Conservation (phyloP, 768 basidiomycete genomes). For the Hydnomerulius pinastri region DNA sequence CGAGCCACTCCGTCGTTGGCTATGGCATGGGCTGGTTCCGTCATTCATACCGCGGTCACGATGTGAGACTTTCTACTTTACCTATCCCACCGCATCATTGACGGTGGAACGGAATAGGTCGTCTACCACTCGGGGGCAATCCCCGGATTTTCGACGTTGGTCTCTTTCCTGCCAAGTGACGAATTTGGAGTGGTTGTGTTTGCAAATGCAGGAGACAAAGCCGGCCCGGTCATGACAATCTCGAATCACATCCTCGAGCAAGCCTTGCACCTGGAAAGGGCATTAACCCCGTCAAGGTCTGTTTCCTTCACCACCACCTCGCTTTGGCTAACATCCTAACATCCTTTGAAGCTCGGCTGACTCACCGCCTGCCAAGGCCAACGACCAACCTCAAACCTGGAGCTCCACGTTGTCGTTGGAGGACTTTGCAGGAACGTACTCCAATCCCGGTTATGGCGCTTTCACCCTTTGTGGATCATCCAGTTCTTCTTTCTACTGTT, state of each 20-base stretch:
- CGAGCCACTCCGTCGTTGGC: slow-evolving; percentile 30
- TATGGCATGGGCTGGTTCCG: slow-evolving; percentile 49
- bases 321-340: neutral
- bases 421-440: slow-evolving; percentile 38
- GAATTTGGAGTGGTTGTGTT: slow-evolving; percentile 38
- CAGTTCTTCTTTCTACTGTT: slow-evolving; percentile 23
- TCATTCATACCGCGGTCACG: slow-evolving; percentile 40
- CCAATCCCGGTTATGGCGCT: slow-evolving; percentile 38
- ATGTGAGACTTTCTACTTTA: slow-evolving; percentile 27
- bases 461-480: slow-evolving; percentile 38
- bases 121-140: slow-evolving; percentile 36
- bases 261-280: slow-evolving; percentile 11
- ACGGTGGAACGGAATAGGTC: slow-evolving; percentile 24
- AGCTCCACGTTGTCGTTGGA: slow-evolving; percentile 16
- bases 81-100: neutral
- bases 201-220: slow-evolving; percentile 30
- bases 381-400: neutral
- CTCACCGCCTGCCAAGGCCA: neutral
- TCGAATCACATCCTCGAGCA: slow-evolving; percentile 25
- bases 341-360: neutral
- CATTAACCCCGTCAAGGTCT: slow-evolving; percentile 5
- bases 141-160: slow-evolving; percentile 35
- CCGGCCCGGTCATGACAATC: slow-evolving; percentile 6
- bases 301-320: neutral
- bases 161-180: slow-evolving; percentile 37